Conservation (phyloP, 1,139 yeast genomes). For the Meyerozyma smithsonii region DNA sequence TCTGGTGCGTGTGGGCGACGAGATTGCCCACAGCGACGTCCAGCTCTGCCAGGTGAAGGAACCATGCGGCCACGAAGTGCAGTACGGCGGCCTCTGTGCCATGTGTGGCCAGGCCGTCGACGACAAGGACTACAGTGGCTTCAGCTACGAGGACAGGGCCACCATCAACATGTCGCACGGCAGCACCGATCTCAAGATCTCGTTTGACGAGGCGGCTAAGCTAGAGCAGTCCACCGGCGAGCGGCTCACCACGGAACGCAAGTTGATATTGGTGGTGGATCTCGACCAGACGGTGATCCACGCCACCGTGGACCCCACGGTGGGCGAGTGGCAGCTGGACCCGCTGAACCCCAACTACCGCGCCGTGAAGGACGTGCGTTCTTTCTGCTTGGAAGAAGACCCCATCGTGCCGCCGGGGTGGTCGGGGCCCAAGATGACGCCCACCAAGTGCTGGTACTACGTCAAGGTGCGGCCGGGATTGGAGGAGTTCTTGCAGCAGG, state of each 20-base stretch:
- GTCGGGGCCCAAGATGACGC: conserved; percentile 54
- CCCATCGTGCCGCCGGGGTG: conserved; percentile 54
- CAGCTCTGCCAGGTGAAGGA: conserved; percentile 59
- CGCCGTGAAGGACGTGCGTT: conserved; percentile 74
- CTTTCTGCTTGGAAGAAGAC: conserved; percentile 77
- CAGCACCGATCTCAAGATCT: conserved; percentile 78
- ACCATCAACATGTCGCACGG: conserved; percentile 90
- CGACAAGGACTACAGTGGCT: conserved; percentile 75
- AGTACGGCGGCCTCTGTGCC: conserved; percentile 94
- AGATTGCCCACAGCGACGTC: conserved; percentile 47
- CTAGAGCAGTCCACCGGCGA: conserved; percentile 68
- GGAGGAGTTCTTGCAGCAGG: conserved; percentile 58
- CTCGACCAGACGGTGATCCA: conserved; percentile 96
- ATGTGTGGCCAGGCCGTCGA: conserved; percentile 85
- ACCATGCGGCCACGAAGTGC: conserved; percentile 92
- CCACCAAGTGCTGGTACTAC: conserved; percentile 76
- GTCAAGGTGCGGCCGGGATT: conserved; percentile 92
- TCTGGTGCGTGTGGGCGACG: conserved; percentile 53
- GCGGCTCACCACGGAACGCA: conserved; percentile 56
- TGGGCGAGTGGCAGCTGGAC: conserved; percentile 93
- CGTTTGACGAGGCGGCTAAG: conserved; percentile 79
- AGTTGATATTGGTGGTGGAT: conserved; percentile 88
- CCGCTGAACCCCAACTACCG: conserved; percentile 79
- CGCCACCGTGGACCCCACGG: conserved; percentile 96
- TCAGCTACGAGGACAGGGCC: conserved; percentile 69